Evolutionary conservation across 305 asterid species (phyloP).

Genomic region (Ilex paraguariensis): DNA sequence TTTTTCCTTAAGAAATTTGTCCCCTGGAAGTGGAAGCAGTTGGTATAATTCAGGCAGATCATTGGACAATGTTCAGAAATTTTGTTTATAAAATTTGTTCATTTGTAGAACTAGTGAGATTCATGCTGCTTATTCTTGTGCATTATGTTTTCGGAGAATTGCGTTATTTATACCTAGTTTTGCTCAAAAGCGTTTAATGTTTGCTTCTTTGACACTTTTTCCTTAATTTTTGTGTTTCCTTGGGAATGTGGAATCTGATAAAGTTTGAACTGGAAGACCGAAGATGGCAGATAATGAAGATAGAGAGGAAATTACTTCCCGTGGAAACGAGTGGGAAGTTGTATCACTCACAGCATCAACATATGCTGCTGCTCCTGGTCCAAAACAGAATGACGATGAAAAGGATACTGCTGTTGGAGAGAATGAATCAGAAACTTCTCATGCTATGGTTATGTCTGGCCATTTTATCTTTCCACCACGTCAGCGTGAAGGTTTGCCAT

Average conservation of each 20-base stretch:
- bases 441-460: constrained; percentile 56
- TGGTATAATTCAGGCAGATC: too few species aligned
- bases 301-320: constrained; percentile 29
- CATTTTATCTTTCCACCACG: constrained; percentile 44
- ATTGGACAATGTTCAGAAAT: too few species aligned
- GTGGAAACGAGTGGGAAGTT: constrained; percentile 69
- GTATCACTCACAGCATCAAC: constrained; percentile 55
- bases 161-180: background rate
- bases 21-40: too few species aligned
- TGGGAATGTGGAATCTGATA: background rate
- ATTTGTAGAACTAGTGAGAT: too few species aligned
- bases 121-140: too few species aligned
- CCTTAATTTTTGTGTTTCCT: background rate
- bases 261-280: constrained; percentile 14
- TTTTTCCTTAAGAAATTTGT: too few species aligned
- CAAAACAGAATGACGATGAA: constrained; percentile 21
- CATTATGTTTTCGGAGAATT: too few species aligned
- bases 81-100: too few species aligned
- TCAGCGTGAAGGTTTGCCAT: constrained; percentile 24
- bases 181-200: too few species aligned
- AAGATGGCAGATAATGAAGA: constrained; percentile 33
- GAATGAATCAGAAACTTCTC: constrained; percentile 31
- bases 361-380: constrained; percentile 60
- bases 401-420: constrained; percentile 18
- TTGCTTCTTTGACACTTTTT: background rate